Percentiles rank a stretch among this genome's conserved stretches.
These are phyloP conservation scores for Saccharomyces hybrid DNA, from an alignment of 1,139 yeast genomes.

Conservation along the genomic window DNA sequence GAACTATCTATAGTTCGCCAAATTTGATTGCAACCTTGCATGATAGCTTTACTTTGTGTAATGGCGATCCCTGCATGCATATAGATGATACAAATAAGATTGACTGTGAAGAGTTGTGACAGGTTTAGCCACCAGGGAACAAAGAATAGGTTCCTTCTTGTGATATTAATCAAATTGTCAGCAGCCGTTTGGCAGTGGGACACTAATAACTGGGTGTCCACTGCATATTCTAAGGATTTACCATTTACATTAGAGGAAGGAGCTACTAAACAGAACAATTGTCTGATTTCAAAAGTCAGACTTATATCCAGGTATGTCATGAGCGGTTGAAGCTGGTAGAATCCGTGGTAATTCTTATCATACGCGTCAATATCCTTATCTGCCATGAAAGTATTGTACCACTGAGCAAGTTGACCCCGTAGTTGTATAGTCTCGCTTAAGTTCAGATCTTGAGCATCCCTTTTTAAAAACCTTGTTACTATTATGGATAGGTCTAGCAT, in stretches of 20 bases:
- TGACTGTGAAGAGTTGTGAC: conserved; percentile 42
- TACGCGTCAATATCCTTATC: neutral
- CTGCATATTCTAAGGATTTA: conserved; percentile 31
- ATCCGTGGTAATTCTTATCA: neutral
- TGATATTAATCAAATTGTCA: conserved; percentile 34
- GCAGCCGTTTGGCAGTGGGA: conserved; percentile 36
- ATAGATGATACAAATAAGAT: conserved; percentile 40
- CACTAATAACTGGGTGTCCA: conserved; percentile 36
- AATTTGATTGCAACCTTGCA: conserved; percentile 25
- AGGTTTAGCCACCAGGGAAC: conserved; percentile 53
- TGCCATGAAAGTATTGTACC: conserved; percentile 15
- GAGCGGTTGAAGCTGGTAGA: conserved; percentile 19
- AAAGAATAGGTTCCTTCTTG: conserved; percentile 34
- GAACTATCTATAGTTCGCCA: conserved; percentile 19
- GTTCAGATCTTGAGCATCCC: conserved; percentile 14
- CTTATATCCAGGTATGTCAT: conserved; percentile 27
- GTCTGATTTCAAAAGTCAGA: conserved; percentile 22
- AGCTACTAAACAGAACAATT: conserved; percentile 17
- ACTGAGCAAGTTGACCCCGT: conserved; percentile 12
- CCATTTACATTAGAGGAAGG: neutral
- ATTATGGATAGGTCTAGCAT: conserved; percentile 28
- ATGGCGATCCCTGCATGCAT: conserved; percentile 37
- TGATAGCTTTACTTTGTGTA: conserved; percentile 17
- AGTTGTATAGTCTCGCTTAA: conserved; percentile 9
- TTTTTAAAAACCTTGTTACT: conserved; percentile 13